Evolutionary conservation across 768 basidiomycete genomes (phyloP), one percentile per base, ranked within the genome.

Genomic region (Lactarius akahatsu): DNA sequence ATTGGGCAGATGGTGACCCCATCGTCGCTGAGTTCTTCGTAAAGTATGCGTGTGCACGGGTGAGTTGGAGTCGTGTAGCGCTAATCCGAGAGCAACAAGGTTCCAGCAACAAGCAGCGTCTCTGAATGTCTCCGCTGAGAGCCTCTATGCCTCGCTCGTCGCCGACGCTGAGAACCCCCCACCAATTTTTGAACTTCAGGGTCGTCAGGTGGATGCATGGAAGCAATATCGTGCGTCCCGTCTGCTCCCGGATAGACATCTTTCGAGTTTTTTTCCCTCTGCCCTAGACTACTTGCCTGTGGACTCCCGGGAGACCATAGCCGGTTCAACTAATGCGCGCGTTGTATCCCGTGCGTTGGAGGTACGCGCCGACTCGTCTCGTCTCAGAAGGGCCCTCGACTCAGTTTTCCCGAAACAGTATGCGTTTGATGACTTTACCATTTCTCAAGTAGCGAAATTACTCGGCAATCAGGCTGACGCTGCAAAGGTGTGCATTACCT

Each of bases 21-120:
- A 86, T 88, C 45, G 74, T 88, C 9, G 82, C 80, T 18, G 87
- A 88, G 73, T 87, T 87, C 76, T 83, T 85, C 66, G 85, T 86
- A 36, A 87, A 87, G 85, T 86, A 67, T 18, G 78, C 72, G 8
- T 10, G 7, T 26, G 23, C n/a, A 18, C 10, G 28, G 36, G 4
- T 34, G 6, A 58, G 15, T 40, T n/a, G 34, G 57, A 36, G 15
- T 40, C 16, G 7, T 52, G 13, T 52, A 38, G 30, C 20, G 9
- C 36, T 58, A 3, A 58, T 16, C 20, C 7, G 23, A 40, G 20
- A 16, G 38, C 4, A 58, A 36, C 50, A 41, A 87, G 86, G 71
- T 88, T 82, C 75, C 75, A 79, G 47, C 74, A 83, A 4, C 80
- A 86, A 52, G 82, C 84, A 18, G 73, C 76, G 2, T 73, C 77